Evolutionary conservation across 192 early-diverging fungal species (phyloP), one percentile per base, ranked within the genome.

Genomic region (Gigaspora rosea): DNA sequence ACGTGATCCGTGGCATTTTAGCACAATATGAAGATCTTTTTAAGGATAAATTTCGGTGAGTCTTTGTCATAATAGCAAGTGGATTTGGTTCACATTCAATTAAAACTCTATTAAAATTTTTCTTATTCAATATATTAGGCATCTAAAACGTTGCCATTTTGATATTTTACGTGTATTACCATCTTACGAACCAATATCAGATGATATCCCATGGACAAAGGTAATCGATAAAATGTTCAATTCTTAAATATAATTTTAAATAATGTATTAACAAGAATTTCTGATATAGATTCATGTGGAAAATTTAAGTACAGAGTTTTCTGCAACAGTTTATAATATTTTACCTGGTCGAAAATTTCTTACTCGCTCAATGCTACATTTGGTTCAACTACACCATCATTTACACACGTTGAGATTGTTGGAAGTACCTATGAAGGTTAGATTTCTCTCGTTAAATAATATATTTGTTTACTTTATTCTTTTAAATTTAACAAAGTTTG

Each of bases 351-450:
- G 78, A 32, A 52, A 52, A 27, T 16, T 10, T 8, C 16, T 79
- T 12, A 61, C 72, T 20, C 49, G 62, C 41, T 52, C 78, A 8
- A 79, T 79, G 78, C 41, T 67, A 9, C 71, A 79, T 66, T 69
- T 79, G 27, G 56, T 51, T 48, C 78, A 79, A 33, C 11, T 74
- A 10, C 78, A 79, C 22, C 59, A 51, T 13, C 12, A 54, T 18
- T 58, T 79, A 27, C 52, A 79, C 51, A 46, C 48, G 15, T 74
- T 79, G 16, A 15, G 52, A 36, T 15, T 79, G 35, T 22, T 57
- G 22, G 78, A 75, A 47, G 64, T 79, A n/a, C 78, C 78, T n/a
- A 79, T 79, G 78, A 79, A 79, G 71, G 78, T 79, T 46, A n/a
- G n/a, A 3, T 59, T 51, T 18, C 4, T 56, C 4, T 15, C 52